Evolutionary conservation across 2,329 filamentous ascomycete species (phyloP), one percentile per base, ranked within the genome.

Genomic region (Helicocarpus griseus): DNA sequence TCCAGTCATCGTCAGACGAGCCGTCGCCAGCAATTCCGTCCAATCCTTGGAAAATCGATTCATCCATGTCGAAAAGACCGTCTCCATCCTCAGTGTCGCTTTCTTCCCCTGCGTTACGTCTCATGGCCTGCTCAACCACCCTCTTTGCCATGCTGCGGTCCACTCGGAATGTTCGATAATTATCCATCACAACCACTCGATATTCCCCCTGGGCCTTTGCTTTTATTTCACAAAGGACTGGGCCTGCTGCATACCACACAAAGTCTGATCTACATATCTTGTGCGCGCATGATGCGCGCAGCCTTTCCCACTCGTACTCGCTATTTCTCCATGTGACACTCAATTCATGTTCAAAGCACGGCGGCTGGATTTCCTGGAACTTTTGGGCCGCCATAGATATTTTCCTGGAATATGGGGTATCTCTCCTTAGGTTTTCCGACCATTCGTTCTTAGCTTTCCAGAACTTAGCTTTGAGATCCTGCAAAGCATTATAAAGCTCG

Each of bases 231-330:
- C 65, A 66, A 4, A 69, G 55, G 26, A 61, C 56, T 2, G 53
- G 36, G 5, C 62, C 64, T 0, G 58, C 61, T 1, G 60, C 54
- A 24, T 61, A 57, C 61, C 61, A 66, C 13, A 56, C 43, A 21
- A 54, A 60, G 4, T 51, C 51, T 5, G 29, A 21, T 22, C 22
- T 8, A 21, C 22, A n/a, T 31, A 49, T 2, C 11, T 56, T 49
- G 53, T 74, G 71, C 1, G 64, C 57, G 26, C 61, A 68, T 1
- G 70, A 73, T 2, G 73, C 71, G 38, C 72, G 56, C 4, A 74
- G 33, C 3, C 56, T 56, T 6, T 57, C 56, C 65, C 65, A 71
- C 41, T 67, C 64, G 19, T 58, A 47, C 0, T 46, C 56, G 40
- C 61, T 63, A 49, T 64, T 61, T 45, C 57, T 60, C 69, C 69